Conservation (phyloP, 345 rosid species). For the Dipteronia dyeriana region DNA sequence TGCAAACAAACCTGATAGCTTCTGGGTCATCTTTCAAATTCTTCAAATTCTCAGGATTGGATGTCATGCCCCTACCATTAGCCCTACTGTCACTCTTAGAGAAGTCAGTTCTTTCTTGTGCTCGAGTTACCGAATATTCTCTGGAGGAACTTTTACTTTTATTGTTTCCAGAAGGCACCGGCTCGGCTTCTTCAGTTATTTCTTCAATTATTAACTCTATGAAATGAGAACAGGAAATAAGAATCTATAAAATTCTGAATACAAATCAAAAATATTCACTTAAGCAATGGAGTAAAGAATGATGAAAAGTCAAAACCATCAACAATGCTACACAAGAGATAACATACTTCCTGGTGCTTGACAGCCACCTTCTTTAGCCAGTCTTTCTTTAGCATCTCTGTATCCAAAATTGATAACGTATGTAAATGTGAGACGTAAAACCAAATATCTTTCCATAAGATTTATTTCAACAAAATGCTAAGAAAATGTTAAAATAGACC, state of each 20-base stretch:
- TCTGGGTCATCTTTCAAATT: conserved; percentile 80
- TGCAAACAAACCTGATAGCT: conserved; percentile 60
- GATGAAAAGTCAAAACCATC: conserved; percentile 4
- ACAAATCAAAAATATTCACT: background rate
- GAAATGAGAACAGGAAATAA: conserved; percentile 15
- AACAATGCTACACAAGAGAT: conserved; percentile 2
- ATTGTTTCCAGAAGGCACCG: conserved; percentile 38
- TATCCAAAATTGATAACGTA: conserved; percentile 20
- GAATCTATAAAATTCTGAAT: background rate
- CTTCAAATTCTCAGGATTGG: conserved; percentile 52
- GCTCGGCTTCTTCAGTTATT: conserved; percentile 58
- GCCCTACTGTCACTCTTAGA: conserved; percentile 21
- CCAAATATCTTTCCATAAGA: background rate
- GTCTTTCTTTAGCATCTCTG: conserved; percentile 61
- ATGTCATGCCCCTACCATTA: conserved; percentile 24
- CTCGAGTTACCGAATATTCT: conserved; percentile 32
- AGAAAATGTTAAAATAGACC: background rate
- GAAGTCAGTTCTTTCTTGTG: conserved; percentile 25
- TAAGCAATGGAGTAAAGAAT: background rate
- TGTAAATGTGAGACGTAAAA: background rate
- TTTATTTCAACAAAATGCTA: background rate
- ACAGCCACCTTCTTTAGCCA: conserved; percentile 55
- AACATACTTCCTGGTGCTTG: conserved; percentile 50
- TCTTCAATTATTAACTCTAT: conserved; percentile 77
- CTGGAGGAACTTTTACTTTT: conserved; percentile 31